Evolutionary conservation across 495 filamentous ascomycete species (phyloP), one percentile per base, ranked within the genome.

Genomic region (Aspergillus sclerotioniger): DNA sequence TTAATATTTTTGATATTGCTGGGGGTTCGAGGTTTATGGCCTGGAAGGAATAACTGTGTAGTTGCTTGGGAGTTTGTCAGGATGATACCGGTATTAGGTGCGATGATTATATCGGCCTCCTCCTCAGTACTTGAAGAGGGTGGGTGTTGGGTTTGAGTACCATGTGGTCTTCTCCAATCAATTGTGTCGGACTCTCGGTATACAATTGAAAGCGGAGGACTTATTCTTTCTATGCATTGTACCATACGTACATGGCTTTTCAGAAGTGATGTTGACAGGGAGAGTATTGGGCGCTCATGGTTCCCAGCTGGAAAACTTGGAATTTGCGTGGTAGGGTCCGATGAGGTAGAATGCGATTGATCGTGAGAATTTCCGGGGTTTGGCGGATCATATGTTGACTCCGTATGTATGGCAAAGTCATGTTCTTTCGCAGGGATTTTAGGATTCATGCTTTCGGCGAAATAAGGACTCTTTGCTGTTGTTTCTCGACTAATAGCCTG

Each of bases 71-170:
- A 75, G 1, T 85, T 89, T 9, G 90, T 90, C 7, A 87, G 64
- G 9, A 95, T 64, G 13, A 96, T 72, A 0, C 89, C 90, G 0
- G 83, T 87, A 3, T 75, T 74, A 0, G 90, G 85, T 0, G 90
- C 91, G 45, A 92, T 60, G 31, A 89, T 84, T 13, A 96, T 59
- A 66, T 96, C 92, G 9, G 90, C 90, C 69, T 96, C 91, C 17
- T 21, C 20, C n/a, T 41, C 9, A 20, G 15, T 47, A n/a, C 15
- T 15, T 56, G 19, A 46, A n/a, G 8, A 29, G n/a, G 13, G 29
- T 20, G 28, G 4, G 20, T 10, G 29, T 17, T 31, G 15, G 45
- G 9, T 21, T 32, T 52, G 32, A 41, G 35, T 12, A 15, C 46
- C 10, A 28, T 9, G n/a, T 32, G 21, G 12, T 16, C 13, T 39